Percentiles rank a stretch among this genome's conserved stretches.
phyloP scores from a whole-genome alignment of 495 filamentous ascomycete species.

The Trichoderma gamsii region DNA sequence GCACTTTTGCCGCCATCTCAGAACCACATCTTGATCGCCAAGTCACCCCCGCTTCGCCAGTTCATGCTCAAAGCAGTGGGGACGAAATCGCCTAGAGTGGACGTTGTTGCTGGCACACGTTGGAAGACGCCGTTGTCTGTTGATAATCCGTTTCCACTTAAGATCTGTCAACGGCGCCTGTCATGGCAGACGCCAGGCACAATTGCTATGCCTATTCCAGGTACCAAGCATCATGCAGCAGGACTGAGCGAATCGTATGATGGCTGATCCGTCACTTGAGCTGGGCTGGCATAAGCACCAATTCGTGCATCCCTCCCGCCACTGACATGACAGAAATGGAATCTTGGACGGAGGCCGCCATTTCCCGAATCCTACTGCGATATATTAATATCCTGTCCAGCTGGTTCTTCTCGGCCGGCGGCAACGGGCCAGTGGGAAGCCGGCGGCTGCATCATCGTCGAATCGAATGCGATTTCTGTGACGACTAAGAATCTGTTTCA shows the following conservation, averaged over 20 bases:
- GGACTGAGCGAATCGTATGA: slow-evolving; percentile 5
- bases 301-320: neutral
- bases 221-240: neutral
- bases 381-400: neutral
- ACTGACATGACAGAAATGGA: neutral
- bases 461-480: neutral
- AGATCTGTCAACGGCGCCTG: neutral
- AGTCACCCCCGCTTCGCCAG: neutral
- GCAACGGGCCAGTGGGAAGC: neutral
- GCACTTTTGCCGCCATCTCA: neutral
- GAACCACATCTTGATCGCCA: slow-evolving; percentile 11
- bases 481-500: neutral
- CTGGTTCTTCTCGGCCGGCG: neutral
- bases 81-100: neutral
- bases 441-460: neutral
- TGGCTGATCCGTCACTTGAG: slow-evolving; percentile 3
- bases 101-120: neutral
- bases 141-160: neutral
- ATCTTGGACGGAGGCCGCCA: neutral
- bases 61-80: neutral
- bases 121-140: neutral
- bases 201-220: neutral
- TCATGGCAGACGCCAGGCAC: neutral
- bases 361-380: neutral
- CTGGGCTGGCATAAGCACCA: neutral